phyloP scores from a whole-genome alignment of 2,329 filamentous ascomycete genomes.

The Apiospora malaysiana region DNA sequence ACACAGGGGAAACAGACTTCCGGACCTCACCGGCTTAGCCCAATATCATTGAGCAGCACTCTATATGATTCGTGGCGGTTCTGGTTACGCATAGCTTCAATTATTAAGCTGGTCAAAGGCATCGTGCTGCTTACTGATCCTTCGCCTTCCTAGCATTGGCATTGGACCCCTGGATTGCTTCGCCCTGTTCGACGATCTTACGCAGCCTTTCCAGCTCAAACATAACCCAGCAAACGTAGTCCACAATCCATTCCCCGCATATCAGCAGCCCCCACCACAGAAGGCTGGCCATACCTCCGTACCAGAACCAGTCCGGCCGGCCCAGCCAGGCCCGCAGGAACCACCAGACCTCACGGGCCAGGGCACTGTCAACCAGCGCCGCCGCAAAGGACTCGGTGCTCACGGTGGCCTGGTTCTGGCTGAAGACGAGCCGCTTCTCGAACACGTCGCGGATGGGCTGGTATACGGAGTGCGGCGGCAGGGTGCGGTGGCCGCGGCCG shows the following conservation, averaged over 20 bases:
- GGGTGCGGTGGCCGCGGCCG: constrained; percentile 44
- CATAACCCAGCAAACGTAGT: constrained; percentile 40
- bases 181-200: neutral
- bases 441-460: constrained; percentile 52
- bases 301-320: constrained; percentile 50
- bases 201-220: constrained; percentile 32
- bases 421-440: constrained; percentile 51
- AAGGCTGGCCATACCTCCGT: constrained; percentile 40
- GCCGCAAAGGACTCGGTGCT: constrained; percentile 50
- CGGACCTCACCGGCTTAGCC: neutral
- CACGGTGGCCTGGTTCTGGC: constrained; percentile 52
- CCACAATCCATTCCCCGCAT: constrained; percentile 45
- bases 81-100: neutral
- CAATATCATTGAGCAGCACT: neutral
- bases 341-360: constrained; percentile 42
- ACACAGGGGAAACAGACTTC: too few species aligned
- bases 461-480: constrained; percentile 56
- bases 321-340: constrained; percentile 45
- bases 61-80: neutral
- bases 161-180: too few species aligned
- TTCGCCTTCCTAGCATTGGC: neutral
- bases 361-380: constrained; percentile 49
- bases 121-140: neutral
- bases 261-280: constrained; percentile 40
- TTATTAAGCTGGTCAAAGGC: neutral